Conservation (phyloP, 768 basidiomycete species). For the Mycena chlorophos region DNA sequence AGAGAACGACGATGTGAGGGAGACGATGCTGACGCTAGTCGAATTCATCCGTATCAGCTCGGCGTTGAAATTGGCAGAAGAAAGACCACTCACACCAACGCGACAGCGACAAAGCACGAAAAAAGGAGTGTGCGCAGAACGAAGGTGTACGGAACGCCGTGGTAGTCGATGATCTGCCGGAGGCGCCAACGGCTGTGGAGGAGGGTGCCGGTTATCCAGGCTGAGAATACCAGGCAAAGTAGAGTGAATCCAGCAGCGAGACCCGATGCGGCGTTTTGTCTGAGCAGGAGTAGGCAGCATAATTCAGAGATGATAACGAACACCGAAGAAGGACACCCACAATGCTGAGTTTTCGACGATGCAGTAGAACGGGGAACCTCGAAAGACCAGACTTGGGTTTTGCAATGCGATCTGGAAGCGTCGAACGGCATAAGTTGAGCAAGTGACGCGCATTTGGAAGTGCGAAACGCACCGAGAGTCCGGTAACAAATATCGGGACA, state of each 20-base stretch:
- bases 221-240: slow-evolving; percentile 1
- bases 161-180: slow-evolving; percentile 9
- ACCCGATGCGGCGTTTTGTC: slow-evolving; percentile 5
- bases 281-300: background rate
- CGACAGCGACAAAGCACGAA: slow-evolving; percentile 11
- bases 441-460: too few relatives aligned
- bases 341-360: background rate
- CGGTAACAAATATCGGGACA: slow-evolving; percentile 4
- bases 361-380: slow-evolving; percentile 16
- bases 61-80: background rate
- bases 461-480: slow-evolving; percentile 1
- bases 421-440: too few relatives aligned
- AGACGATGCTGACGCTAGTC: slow-evolving; percentile 13
- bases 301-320: background rate
- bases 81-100: slow-evolving; percentile 8
- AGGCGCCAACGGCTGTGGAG: background rate
- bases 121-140: slow-evolving; percentile 12
- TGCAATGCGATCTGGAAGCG: slow-evolving; percentile 2
- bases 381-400: slow-evolving; percentile 6
- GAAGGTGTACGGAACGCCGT: slow-evolving; percentile 42
- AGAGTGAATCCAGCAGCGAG: slow-evolving; percentile 10
- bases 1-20: slow-evolving; percentile 10
- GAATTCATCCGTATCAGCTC: background rate
- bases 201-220: slow-evolving; percentile 5
- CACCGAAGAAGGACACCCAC: background rate